Evolutionary conservation across 2,329 filamentous ascomycete species (phyloP), one percentile per base, ranked within the genome.

Genomic region (Metarhizium anisopliae): DNA sequence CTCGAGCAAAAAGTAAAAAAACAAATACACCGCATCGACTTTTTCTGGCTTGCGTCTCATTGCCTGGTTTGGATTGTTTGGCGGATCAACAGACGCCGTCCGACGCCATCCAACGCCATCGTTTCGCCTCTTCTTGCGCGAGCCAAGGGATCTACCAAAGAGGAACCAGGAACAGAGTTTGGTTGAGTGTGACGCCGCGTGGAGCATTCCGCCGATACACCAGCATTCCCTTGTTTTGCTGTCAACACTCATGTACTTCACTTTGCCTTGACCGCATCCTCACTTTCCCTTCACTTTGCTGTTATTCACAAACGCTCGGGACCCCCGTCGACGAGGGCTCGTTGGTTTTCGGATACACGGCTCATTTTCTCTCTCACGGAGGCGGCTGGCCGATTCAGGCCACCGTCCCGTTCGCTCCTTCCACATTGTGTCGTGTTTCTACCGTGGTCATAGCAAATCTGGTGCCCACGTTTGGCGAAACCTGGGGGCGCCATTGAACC

Each of bases 51-150:
- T 25, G 25, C 25, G 25, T 42, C 11, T n/a, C 16, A 20, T 18
- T 2, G 14, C 25, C 25, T 25, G 25, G 25, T 4, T 25, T 25
- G 25, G 25, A 25, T 25, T 25, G 25, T 25, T 25, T 25, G 25
- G 25, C 25, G 7, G 29, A 50, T 38, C 52, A 45, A 29, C 47
- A 38, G 2, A 47, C 50, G 53, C 50, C 20, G 51, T 40, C 45
- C n/a, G 29, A 50, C 52, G 42, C 50, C 20, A 53, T 40, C 45
- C n/a, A 16, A 50, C 52, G 42, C 45, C 43, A 45, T 47, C 38
- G 53, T 50, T 52, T 53, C 53, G 53, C 43, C 20, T 47, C 42
- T 49, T 49, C 43, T 51, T 20, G 42, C 35, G 40, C 47, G 51
- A 42, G 51, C 50, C 55, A 51, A 13, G 51, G n/a, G 14, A 16